Evolutionary conservation across 2,329 filamentous ascomycete genomes (phyloP), one percentile per base, ranked within the genome.

Genomic region (Paraphaeosphaeria minitans): DNA sequence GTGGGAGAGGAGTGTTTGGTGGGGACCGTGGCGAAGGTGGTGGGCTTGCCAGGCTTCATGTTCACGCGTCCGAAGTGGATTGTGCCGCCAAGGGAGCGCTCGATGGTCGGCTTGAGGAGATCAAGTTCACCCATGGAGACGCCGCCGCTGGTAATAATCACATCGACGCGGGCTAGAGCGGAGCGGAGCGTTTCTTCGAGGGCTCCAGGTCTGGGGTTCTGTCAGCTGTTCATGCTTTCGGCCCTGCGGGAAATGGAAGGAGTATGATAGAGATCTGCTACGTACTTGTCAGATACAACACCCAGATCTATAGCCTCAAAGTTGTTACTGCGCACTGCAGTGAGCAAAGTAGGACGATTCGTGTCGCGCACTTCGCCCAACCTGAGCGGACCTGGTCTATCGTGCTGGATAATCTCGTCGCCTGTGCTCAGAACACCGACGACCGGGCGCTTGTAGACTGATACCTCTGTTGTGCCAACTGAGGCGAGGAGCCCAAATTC

Each of bases 11-110:
- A 66, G 48, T 75, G 71, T 56, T 88, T 88, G 71, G 85, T 80
- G 0, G 91, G 88, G 0, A 98, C 85, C 0, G 92, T 97, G 2
- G 95, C 95, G 75, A 99, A 99, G 0, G 95, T 99, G 0, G 93
- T 97, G 2, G 95, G 95, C 78, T 98, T 99, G 4, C 95, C 95
- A 0, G 95, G 95, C 80, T 99, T 99, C 95, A 99, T 98, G 55
- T 89, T 86, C 2, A 99, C 95, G 3, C 95, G 89, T 24, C 95
- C 95, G 68, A 99, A 99, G 77, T 97, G 95, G 65, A 99, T 97
- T 0, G 89, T 95, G 8, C 95, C 95, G 57, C 93, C 92, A 0
- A 99, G 85, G 1, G 88, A 84, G 43, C 94, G 89, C 80, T 98
- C 95, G 68, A 99, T 91, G 0, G 94, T 98, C 0, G 95, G 94